phyloP scores from a whole-genome alignment of 495 filamentous ascomycete genomes.

The Tuber borchii region DNA sequence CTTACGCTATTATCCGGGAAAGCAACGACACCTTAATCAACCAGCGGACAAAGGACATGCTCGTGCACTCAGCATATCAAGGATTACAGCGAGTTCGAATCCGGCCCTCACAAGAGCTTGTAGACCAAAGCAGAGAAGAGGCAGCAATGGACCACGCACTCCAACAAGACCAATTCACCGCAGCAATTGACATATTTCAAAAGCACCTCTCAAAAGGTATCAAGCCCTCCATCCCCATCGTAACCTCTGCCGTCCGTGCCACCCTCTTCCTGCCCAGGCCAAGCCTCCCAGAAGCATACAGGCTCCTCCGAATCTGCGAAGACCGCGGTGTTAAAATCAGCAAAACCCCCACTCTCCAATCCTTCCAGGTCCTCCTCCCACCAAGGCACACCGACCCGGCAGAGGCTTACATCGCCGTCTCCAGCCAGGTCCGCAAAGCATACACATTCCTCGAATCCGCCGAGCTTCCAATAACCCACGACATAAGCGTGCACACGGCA shows the following conservation, averaged over 20 bases:
- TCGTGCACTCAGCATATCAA: slow-evolving; percentile 3
- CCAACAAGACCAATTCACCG: not conserved
- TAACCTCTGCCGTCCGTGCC: slow-evolving; percentile 18
- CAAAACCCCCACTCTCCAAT: slow-evolving; percentile 9
- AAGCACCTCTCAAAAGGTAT: slow-evolving; percentile 17
- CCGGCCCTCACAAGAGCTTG: not conserved
- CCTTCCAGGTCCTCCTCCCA: slow-evolving; percentile 13
- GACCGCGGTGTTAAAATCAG: slow-evolving; percentile 15
- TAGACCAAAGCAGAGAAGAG: slow-evolving; percentile 13
- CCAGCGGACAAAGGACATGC: slow-evolving; percentile 6
- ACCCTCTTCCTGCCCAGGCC: slow-evolving; percentile 14
- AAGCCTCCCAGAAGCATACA: slow-evolving; percentile 19
- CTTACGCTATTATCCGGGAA: not conserved
- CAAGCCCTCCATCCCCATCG: slow-evolving; percentile 16
- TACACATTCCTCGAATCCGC: slow-evolving; percentile 30
- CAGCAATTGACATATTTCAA: slow-evolving; percentile 33
- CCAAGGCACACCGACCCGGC: slow-evolving; percentile 4
- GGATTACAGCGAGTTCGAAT: not conserved
- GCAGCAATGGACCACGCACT: slow-evolving; percentile 18
- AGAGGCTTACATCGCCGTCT: slow-evolving; percentile 9
- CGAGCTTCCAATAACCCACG: slow-evolving; percentile 29
- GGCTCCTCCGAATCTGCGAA: slow-evolving; percentile 23
- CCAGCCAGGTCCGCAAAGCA: slow-evolving; percentile 5
- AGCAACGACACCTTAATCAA: not conserved
- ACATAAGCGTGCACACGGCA: slow-evolving; percentile 31